These are phyloP conservation scores for Przewalskia tangutica DNA, from an alignment of 257 asterid genomes.

Conservation along the genomic window DNA sequence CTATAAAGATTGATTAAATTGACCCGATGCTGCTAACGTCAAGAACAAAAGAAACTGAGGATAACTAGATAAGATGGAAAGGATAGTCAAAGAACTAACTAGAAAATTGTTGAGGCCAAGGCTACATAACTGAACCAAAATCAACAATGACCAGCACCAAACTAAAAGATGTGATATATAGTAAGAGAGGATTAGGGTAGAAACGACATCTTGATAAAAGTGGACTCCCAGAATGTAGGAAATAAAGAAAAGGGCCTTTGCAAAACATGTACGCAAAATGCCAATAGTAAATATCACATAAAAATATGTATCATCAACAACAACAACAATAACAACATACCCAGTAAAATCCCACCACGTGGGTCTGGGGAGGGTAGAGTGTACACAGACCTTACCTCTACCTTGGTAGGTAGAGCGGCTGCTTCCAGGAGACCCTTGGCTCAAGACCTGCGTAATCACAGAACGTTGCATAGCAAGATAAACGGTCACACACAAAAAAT, in stretches of 20 bases:
- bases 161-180: background rate
- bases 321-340: no score
- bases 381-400: no score
- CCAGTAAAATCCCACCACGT: no score
- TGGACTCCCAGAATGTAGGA: background rate
- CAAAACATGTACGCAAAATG: no score
- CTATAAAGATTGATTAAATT: background rate
- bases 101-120: background rate
- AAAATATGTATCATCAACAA: background rate
- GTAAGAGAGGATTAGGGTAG: background rate
- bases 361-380: no score
- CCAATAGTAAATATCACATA: background rate
- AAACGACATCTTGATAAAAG: background rate
- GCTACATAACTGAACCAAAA: background rate
- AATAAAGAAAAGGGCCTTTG: no score
- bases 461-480: no score
- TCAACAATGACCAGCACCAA: background rate
- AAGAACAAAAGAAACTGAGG: background rate
- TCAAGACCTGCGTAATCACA: no score
- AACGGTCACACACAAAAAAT: no score
- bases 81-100: background rate
- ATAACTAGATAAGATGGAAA: background rate
- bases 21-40: background rate
- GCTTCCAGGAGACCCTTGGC: no score
- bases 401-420: no score